Conservation (phyloP, 2,329 filamentous ascomycete species). For the Ophiostoma australiae region DNA sequence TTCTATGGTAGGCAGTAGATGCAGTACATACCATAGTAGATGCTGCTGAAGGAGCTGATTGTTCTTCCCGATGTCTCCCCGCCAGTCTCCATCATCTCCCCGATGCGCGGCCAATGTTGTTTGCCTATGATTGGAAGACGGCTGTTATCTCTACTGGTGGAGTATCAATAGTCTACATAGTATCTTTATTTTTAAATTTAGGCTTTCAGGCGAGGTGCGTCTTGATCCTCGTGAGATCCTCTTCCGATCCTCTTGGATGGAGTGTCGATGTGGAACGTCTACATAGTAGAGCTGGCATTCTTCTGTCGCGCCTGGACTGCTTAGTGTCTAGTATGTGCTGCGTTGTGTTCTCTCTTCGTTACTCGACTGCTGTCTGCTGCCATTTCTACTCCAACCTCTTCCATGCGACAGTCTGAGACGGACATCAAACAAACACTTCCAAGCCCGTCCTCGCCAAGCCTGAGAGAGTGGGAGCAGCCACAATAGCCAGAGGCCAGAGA, state of each 20-base stretch:
- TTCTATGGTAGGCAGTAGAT: neutral
- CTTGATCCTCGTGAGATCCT: no score
- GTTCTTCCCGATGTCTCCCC: neutral
- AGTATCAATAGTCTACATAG: no score
- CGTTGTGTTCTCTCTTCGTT: neutral
- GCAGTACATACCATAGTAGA: no score
- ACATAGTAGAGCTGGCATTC: no score
- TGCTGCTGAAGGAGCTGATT: neutral
- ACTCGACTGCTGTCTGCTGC: neutral
- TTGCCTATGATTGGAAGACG: neutral
- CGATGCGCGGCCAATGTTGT: neutral
- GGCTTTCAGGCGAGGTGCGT: no score
- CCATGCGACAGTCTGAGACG: constrained; percentile 15
- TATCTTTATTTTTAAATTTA: no score
- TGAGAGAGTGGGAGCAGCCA: neutral
- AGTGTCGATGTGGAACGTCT: no score
- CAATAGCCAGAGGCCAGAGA: neutral
- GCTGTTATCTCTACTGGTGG: neutral
- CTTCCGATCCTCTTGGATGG: no score
- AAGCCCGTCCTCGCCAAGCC: neutral
- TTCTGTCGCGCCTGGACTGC: no score
- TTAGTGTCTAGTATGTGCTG: no score
- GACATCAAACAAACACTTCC: constrained; percentile 19
- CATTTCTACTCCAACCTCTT: no score
- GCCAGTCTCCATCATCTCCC: neutral